Evolutionary conservation across 2,329 filamentous ascomycete genomes (phyloP).

Genomic region (Sporothrix humicola): DNA sequence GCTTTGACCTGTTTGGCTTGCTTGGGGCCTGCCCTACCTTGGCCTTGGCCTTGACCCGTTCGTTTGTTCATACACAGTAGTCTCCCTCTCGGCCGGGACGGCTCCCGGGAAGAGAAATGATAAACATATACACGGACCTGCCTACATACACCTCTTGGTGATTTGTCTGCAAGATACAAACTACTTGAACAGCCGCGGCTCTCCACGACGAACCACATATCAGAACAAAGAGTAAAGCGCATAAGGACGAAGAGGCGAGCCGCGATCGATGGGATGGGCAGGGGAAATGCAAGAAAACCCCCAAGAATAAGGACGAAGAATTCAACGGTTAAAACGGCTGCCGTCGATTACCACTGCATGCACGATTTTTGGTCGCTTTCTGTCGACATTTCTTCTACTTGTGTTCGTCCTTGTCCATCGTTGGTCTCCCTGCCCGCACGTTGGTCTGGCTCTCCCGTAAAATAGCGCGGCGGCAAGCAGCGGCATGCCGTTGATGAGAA

Average conservation of each 20-base stretch:
- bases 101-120: neutral
- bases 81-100: constrained; percentile 11
- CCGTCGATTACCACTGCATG: neutral
- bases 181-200: neutral
- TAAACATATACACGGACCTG: neutral
- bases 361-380: neutral
- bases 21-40: no score
- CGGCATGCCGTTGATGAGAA: no score
- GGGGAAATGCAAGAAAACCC: neutral
- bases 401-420: no score
- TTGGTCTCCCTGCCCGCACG: no score
- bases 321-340: constrained; percentile 2
- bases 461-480: no score
- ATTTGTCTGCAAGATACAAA: neutral
- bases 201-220: neutral
- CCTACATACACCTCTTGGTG: no score
- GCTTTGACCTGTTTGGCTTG: no score
- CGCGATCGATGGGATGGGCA: neutral
- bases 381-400: neutral
- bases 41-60: no score
- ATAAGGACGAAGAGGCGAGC: neutral
- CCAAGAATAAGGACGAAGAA: neutral
- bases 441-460: no score
- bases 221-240: neutral
- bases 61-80: no score